Base-by-base conservation (phyloP, 2,329 filamentous ascomycete genomes). In the Fusarium metavorans region DNA sequence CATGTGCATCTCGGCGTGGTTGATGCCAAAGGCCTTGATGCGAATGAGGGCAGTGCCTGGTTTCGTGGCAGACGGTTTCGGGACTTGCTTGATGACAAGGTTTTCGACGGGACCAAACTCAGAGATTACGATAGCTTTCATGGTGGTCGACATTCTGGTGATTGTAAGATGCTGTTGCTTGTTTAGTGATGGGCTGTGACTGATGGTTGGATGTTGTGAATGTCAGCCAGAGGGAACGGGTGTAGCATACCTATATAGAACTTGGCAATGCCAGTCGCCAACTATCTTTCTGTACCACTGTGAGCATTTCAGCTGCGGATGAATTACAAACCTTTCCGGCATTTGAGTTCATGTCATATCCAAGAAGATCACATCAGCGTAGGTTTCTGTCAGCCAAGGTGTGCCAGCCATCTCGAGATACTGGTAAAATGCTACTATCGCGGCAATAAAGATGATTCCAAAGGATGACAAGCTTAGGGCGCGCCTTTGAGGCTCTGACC, bases 1-100 rank as follows among this genome's bases (percentile, higher is more conserved):
- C 68, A 70, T 70, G 39, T 70, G 68, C 60, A 70, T 64, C n/a
- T 70, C 68, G 8, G 68, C 68, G 10, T 70, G 68, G 18, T 70
- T 70, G 60, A 70, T n/a, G 9, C 68, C 68, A 13, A 70, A 67
- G 14, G 68, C 68, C 2, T 62, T 10, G 54, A 70, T 57, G 9
- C 56, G 66, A 59, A 70, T 68, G 25, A 70, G 57, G 5, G 64
- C 60, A 2, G 60, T 64, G 25, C 59, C 59, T 25, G 16, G 34
- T 16, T 18, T 37, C 5, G 3, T 39, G 11, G 37, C n/a, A 3
- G 57, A 60, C 6, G 54, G 54, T 18, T 39, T 57, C 5, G 54
- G 34, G 16, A 57, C 20, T 34, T 57, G 32, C 20, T 57, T 39
- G 13, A 57, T 57, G 54, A 57, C 23, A 34, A 57, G 54, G 23